Evolutionary conservation across 192 early-diverging fungal species (phyloP), one percentile per base, ranked within the genome.

Genomic region (Rhizophagus sp.): DNA sequence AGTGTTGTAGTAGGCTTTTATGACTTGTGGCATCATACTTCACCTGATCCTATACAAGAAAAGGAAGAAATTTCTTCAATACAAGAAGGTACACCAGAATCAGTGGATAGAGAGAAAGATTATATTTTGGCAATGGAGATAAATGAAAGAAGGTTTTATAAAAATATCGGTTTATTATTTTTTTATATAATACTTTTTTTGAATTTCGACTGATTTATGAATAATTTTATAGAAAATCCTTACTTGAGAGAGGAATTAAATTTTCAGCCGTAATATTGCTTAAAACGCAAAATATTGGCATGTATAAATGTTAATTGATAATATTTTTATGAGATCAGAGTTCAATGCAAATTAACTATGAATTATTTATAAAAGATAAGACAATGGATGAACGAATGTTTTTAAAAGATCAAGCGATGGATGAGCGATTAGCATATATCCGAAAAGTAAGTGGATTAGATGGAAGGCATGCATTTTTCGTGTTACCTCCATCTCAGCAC

Each of bases 211-310:
- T 69, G 15, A 71, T 13, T 49, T 22, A 57, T 67, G 17, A 25
- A 76, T 30, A 27, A 19, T 39, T 52, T 80, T n/a, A 52, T 80
- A 94, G 92, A 64, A 90, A 91, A 79, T 87, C 84, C 52, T 84
- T 88, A 24, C 85, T 85, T 66, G 94, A 95, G 34, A 79, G 90
- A 72, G 88, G 89, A 12, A 85, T 93, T 78, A 94, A 93, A 84
- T 95, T 94, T 84, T 90, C 90, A 0, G 89, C 90, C 22, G 91
- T 95, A 2, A 82, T 95, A 15, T 83, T 96, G 10, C 74, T 95
- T 15, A 87, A 91, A 36, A 68, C 77, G 34, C 81, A 82, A 39
- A 88, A 88, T 66, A 80, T 82, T 61, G 92, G 93, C 94, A 84
- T 78, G 81, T 15, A n/a, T 2, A 41, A 73, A 39, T 34, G 22